phyloP scores from a whole-genome alignment of 768 basidiomycete genomes.

The Rhizopogon sp. region DNA sequence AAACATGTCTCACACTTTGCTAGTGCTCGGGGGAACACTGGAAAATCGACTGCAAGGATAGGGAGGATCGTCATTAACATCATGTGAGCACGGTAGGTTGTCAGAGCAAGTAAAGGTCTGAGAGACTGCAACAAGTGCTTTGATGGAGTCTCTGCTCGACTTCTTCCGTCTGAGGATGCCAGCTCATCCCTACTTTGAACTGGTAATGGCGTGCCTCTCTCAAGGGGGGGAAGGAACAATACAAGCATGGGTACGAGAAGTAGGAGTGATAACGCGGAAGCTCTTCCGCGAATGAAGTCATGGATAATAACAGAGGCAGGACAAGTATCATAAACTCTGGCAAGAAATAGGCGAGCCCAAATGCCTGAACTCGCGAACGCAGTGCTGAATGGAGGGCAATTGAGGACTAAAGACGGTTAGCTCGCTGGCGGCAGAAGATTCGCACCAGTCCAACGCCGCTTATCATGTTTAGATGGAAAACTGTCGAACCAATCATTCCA shows the following conservation, averaged over 20 bases:
- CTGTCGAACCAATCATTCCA: conserved; percentile 62
- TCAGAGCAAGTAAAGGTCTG: conserved; percentile 67
- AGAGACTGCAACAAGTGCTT: conserved; percentile 3
- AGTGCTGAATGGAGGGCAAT: conserved; percentile 65
- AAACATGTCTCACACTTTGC: conserved; percentile 95
- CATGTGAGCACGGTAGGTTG: conserved; percentile 91
- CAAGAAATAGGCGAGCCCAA: conserved; percentile 32
- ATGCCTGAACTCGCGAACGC: conserved; percentile 40
- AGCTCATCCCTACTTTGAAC: conserved; percentile 20
- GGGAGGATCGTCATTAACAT: conserved; percentile 87
- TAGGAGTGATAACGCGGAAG: conserved; percentile 48
- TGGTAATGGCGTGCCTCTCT: conserved; percentile 47
- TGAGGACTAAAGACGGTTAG: conserved; percentile 49
- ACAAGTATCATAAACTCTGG: conserved; percentile 63
- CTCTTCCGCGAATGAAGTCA: conserved; percentile 67
- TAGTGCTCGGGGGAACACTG: conserved; percentile 79
- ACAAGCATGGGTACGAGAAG: conserved; percentile 43
- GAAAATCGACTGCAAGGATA: conserved; percentile 96
- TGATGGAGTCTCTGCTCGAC: background rate
- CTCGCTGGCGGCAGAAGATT: conserved; percentile 7
- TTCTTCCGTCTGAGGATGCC: conserved; percentile 1
- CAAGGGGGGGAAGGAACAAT: conserved; percentile 38
- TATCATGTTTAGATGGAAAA: conserved; percentile 63
- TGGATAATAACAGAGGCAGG: conserved; percentile 73
- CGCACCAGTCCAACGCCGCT: conserved; percentile 62